Base-by-base conservation (phyloP, 2,329 filamentous ascomycete species). In the Thelonectria discophora region DNA sequence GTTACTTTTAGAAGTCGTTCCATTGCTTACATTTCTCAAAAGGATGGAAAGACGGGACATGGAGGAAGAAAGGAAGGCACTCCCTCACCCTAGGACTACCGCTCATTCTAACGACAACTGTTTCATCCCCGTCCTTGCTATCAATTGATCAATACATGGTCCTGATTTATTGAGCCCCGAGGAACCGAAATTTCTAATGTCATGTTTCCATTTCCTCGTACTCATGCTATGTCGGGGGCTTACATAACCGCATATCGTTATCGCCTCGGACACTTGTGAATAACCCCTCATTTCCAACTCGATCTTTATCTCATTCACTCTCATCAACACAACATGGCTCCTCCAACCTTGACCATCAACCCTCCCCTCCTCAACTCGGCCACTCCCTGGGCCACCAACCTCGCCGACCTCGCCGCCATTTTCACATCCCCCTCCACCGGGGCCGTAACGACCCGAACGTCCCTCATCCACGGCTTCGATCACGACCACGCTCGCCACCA, bases 281-380 rank as follows among this genome's bases (percentile, higher is more conserved):
- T 37, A 37, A 37, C 34, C 34, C 34, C 34, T 37, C 34, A 37
- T 13, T 37, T 37, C 11, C 27, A 30, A 5, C 27, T 37, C 34
- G 11, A n/a, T 2, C 11, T 12, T 15, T 13, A 13, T 37, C 34
- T 37, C 34, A 37, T 15, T 37, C 34, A 13, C 34, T 6, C 34
- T 13, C 6, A 34, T 34, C 9, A 37, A 37, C 40, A 18, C 21
- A 63, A 30, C 2, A 72, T 69, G 69, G 5, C 67, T 5, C 70
- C 69, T 1, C 69, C 65, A 7, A 57, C 47, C 9, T 74, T 90
- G 10, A 52, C 67, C 8, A 86, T 93, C 62, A 68, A 80, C 45
- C 90, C 89, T 1, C 89, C 90, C 0, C 79, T 94, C 7, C 79
- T 93, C 65, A 94, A 94, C 77, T 90, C 90, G 1, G 86, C 91